These are phyloP conservation scores for Mucor indicus DNA, from an alignment of 371 early-diverging fungal species.

Conservation along the genomic window DNA sequence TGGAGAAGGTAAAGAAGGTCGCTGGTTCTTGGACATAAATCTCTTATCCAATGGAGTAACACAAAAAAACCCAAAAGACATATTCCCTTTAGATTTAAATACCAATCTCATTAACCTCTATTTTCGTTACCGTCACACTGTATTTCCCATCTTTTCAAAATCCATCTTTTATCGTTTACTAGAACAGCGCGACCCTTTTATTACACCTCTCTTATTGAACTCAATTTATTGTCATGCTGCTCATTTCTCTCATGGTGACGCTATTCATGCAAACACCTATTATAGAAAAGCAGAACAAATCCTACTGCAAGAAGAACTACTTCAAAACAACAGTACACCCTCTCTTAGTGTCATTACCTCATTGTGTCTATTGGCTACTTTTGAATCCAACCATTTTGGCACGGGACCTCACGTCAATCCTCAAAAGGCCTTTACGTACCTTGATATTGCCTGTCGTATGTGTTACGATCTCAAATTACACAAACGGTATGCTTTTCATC, in stretches of 20 bases:
- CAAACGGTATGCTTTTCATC: conserved; percentile 11
- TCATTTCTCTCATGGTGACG: conserved; percentile 15
- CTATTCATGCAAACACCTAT: conserved; percentile 11
- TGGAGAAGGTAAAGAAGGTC: conserved; percentile 27
- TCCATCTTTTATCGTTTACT: conserved; percentile 25
- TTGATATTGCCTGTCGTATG: conserved; percentile 33
- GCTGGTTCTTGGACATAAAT: conserved; percentile 17
- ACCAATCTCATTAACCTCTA: conserved; percentile 13
- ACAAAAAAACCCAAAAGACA: neutral
- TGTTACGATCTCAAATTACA: conserved; percentile 25
- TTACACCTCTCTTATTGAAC: conserved; percentile 18
- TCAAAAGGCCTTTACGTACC: conserved; percentile 12
- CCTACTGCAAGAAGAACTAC: conserved; percentile 6
- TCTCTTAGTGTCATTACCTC: conserved; percentile 25
- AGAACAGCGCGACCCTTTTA: conserved; percentile 24
- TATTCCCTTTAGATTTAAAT: neutral
- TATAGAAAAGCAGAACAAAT: conserved; percentile 25
- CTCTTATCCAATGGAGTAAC: conserved; percentile 7
- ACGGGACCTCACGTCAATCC: conserved; percentile 3
- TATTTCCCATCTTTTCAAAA: conserved; percentile 30
- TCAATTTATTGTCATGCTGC: conserved; percentile 32
- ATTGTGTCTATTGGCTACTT: conserved; percentile 21
- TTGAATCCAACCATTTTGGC: conserved; percentile 16
- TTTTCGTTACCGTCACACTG: conserved; percentile 22
- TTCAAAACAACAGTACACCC: conserved; percentile 12